Evolutionary conservation across 2,329 filamentous ascomycete genomes (phyloP).

Genomic region (Cytospora paraplurivora): DNA sequence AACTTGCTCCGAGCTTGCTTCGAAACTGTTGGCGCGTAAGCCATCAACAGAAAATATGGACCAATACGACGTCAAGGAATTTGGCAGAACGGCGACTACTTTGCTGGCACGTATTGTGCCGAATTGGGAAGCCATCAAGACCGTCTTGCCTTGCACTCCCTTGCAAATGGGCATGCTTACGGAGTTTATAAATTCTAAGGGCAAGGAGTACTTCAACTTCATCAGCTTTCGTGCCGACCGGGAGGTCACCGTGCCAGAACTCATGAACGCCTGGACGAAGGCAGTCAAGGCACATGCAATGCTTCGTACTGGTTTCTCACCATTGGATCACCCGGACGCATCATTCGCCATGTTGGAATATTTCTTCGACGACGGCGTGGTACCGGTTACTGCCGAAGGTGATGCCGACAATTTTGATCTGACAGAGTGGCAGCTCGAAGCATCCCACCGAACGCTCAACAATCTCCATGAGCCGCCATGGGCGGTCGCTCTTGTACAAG

Average conservation of each 20-base stretch:
- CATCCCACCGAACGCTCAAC: constrained; percentile 40
- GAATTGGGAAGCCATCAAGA: constrained; percentile 47
- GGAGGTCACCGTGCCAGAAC: constrained; percentile 39
- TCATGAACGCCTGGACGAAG: constrained; percentile 62
- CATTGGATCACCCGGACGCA: constrained; percentile 58
- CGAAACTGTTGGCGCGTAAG: background rate
- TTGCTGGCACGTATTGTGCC: constrained; percentile 35
- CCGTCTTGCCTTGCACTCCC: constrained; percentile 74
- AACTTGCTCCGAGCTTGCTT: constrained; percentile 46
- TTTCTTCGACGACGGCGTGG: constrained; percentile 21
- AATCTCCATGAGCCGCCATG: constrained; percentile 62
- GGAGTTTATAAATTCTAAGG: constrained; percentile 68
- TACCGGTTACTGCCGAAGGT: constrained; percentile 31
- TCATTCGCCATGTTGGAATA: constrained; percentile 79
- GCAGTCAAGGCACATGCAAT: constrained; percentile 65
- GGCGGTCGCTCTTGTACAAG: constrained; percentile 55
- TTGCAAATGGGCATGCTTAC: constrained; percentile 80
- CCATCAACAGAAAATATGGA: background rate
- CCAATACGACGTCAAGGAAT: constrained; percentile 45
- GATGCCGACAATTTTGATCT: constrained; percentile 35
- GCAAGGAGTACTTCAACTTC: constrained; percentile 75
- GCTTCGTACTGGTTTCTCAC: constrained; percentile 72
- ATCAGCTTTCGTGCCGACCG: constrained; percentile 55
- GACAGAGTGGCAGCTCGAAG: constrained; percentile 42
- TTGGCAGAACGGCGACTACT: constrained; percentile 38